Base-by-base conservation (phyloP, 2,329 filamentous ascomycete species). In the Cordyceps cateniannulata region DNA sequence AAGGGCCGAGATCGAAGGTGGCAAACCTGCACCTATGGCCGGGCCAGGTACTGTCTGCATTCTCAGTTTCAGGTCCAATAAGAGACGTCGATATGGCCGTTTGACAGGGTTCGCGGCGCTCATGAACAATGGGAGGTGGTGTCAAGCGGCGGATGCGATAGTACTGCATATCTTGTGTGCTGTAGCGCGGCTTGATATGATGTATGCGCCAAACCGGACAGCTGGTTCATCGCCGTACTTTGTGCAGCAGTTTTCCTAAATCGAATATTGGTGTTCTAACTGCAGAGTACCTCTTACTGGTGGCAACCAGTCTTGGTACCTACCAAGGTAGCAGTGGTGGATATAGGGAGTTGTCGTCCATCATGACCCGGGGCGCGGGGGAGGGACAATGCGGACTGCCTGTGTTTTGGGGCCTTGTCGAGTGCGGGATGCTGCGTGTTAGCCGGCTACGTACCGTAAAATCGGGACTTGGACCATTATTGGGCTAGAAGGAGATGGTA, bases 141-240 rank as follows among this genome's bases (percentile, higher is more conserved):
- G 8, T 35, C 42, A 22, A 47, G 45, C 45, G 47, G 57, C 27
- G 49, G 52, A 53, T n/a, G 12, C 25, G 5, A 42, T 16, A n/a
- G 24, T n/a, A 22, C 58, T 53, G 58, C 58, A 59, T 53, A 49
- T 60, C 58, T 60, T 44, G 58, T 60, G 58, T 38, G 58, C 49
- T 60, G 58, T 60, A 22, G 29, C 24, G 35, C 12, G 45, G 45
- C 55, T 58, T n/a, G 18, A 50, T 27, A 42, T 42, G 52, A 25
- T 40, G 9, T n/a, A 45, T 47, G 29, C 54, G 25, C 29, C 14
- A 24, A 25, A 58, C 32, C 7, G 10, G 24, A 51, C 32, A 25
- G 24, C 40, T 14, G 44, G 24, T 24, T 60, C 27, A 53, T 49
- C 22, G 40, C 49, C 7, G 40, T 9, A 25, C 50, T 44, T 27